Evolutionary conservation across 2,329 filamentous ascomycete genomes (phyloP).

Genomic region (Alternaria sp.): DNA sequence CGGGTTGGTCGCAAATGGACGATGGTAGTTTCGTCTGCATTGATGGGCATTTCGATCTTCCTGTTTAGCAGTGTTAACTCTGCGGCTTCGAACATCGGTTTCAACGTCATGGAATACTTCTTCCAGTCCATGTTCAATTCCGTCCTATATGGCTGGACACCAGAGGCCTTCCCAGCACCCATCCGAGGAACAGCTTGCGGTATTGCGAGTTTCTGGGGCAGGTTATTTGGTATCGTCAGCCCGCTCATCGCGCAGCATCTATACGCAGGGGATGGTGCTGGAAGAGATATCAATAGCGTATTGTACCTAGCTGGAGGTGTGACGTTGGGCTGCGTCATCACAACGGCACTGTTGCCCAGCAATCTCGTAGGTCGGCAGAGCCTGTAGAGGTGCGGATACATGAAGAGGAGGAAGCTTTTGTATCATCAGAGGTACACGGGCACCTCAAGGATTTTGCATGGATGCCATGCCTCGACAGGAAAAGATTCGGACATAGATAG

Average conservation of each 20-base stretch:
- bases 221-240: slow-evolving; percentile 64
- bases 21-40: slow-evolving; percentile 51
- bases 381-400: slow-evolving; percentile 1
- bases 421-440: neutral
- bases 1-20: slow-evolving; percentile 55
- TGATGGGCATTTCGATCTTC: slow-evolving; percentile 56
- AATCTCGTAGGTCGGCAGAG: slow-evolving; percentile 36
- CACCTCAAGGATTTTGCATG: neutral
- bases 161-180: slow-evolving; percentile 59
- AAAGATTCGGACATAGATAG: neutral
- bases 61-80: slow-evolving; percentile 55
- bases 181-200: slow-evolving; percentile 62
- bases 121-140: slow-evolving; percentile 62
- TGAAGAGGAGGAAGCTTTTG: neutral
- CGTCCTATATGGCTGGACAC: slow-evolving; percentile 60
- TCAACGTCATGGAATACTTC: slow-evolving; percentile 61
- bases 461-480: neutral
- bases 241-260: slow-evolving; percentile 62
- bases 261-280: slow-evolving; percentile 33
- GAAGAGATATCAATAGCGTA: slow-evolving; percentile 57
- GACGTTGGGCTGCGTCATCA: slow-evolving; percentile 60
- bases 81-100: slow-evolving; percentile 55
- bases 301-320: slow-evolving; percentile 64
- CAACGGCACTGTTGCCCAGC: slow-evolving; percentile 58
- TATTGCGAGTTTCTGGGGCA: slow-evolving; percentile 64